These are phyloP conservation scores for Sporisorium reilianum DNA, from an alignment of 1,284 basidiomycete species.

Conservation along the genomic window DNA sequence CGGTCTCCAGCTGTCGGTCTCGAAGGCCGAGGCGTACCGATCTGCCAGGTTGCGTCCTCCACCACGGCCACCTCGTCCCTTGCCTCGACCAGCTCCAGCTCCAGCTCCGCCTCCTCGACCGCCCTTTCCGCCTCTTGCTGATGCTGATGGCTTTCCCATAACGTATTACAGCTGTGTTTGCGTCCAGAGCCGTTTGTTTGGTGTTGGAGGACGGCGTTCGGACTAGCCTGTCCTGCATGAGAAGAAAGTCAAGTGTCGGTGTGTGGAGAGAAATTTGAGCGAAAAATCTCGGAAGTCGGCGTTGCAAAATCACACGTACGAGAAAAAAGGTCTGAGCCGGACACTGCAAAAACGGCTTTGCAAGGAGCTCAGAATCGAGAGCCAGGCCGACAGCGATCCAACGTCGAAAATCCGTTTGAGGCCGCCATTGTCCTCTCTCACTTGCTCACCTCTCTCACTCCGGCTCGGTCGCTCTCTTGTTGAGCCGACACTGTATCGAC, in stretches of 20 bases:
- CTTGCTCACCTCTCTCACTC: background rate
- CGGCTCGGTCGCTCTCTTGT: background rate
- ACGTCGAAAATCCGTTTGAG: constrained; percentile 28
- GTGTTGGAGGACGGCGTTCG: background rate
- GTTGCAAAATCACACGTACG: background rate
- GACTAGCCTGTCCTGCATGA: background rate
- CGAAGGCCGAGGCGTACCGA: constrained; percentile 41
- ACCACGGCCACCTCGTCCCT: constrained; percentile 38
- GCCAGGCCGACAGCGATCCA: background rate
- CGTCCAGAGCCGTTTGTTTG: background rate
- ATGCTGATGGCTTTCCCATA: constrained; percentile 35
- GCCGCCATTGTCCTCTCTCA: constrained; percentile 17
- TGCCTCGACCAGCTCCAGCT: constrained; percentile 28
- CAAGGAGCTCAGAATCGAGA: constrained; percentile 13
- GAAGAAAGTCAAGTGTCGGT: constrained; percentile 16
- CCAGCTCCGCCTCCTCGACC: constrained; percentile 27
- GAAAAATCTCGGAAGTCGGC: constrained; percentile 18
- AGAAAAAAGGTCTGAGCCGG: background rate
- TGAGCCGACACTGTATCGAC: too few species aligned
- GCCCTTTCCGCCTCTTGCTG: constrained; percentile 37
- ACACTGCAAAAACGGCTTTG: constrained; percentile 36
- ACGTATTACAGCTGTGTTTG: background rate
- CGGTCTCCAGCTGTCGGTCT: constrained; percentile 45
- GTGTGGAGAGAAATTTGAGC: constrained; percentile 28
- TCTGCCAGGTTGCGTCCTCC: constrained; percentile 36